A percentile compares a stretch with the other conserved stretches of the same genome.
These are phyloP conservation scores for Phytopythium aichiense DNA, from an alignment of 352 stramenopile genomes.

Conservation along the genomic window DNA sequence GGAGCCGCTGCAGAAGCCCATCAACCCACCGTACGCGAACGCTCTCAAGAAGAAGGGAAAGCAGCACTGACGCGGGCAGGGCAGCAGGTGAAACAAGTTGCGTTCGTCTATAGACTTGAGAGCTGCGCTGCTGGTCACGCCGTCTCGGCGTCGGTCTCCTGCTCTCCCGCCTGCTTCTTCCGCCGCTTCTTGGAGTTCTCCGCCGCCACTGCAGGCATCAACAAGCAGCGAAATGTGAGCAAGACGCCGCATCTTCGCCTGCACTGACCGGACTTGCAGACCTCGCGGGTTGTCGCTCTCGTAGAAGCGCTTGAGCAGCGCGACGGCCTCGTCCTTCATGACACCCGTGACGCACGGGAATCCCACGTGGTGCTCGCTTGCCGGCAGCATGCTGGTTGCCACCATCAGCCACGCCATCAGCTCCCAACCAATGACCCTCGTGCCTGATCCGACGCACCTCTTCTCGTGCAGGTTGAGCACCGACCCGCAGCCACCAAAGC, in stretches of 20 bases:
- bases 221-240: background rate
- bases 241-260: background rate
- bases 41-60: conserved; percentile 51
- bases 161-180: conserved; percentile 32
- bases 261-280: conserved; percentile 10
- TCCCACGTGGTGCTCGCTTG: conserved; percentile 41
- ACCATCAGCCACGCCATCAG: conserved; percentile 10
- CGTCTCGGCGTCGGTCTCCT: background rate
- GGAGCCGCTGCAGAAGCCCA: conserved; percentile 78
- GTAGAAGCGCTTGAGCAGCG: conserved; percentile 88
- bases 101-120: conserved; percentile 1
- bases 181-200: conserved; percentile 78
- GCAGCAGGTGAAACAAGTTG: background rate
- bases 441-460: conserved; percentile 18
- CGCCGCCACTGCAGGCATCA: conserved; percentile 25
- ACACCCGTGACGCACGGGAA: conserved; percentile 70
- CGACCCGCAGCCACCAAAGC: conserved; percentile 91
- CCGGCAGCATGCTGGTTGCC: conserved; percentile 19
- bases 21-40: conserved; percentile 83
- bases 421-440: background rate
- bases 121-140: background rate
- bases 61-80: conserved; percentile 18
- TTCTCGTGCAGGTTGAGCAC: conserved; percentile 82
- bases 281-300: conserved; percentile 84
- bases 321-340: conserved; percentile 81